Base-by-base conservation (phyloP, 306 rosid genomes). In the Malus asiatica region DNA sequence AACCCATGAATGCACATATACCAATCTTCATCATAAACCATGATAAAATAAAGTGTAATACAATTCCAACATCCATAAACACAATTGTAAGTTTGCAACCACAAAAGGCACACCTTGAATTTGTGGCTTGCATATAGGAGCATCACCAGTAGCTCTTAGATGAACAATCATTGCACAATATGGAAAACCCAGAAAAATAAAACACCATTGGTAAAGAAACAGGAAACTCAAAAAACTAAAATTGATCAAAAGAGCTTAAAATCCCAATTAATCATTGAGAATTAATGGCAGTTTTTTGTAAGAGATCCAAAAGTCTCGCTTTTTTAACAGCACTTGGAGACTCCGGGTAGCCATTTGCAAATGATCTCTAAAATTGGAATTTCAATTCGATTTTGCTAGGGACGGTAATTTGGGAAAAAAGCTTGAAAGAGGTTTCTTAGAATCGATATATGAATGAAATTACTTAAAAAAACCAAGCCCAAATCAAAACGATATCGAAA, bases 81-180 rank as follows among this genome's bases (percentile, higher is more conserved):
- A 42, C 38, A 10, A 42, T 3, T 42, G 46, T 3, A 42, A 42
- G 46, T 42, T 3, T 42, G 14, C 12, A 42, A 42, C 46, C 46
- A 53, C 45, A n/a, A 35, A 78, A 78, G 7, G 27, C 70, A 67
- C 58, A 92, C 97, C 98, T 95, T 95, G 82, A 95, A 92, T 75
- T 95, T 95, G 11, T 88, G 90, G 97, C 79, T 90, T 92, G 81
- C 90, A 93, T 60, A 95, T 90, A 65, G 97, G 97, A 58, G 98
- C 97, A 90, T 95, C 93, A 35, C 97, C 97, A 23, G 97, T 95
- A 77, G 98, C 96, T 89, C 98, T 85, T 65, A 95, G 87, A 87
- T 88, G 97, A 88, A 92, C 89, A 82, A 92, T 97, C 76, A 91
- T 97, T 94, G 83, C 84, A 64, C 55, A 75, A 72, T 79, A 51